phyloP scores from a whole-genome alignment of 179 eudicot species.

The Amaranthus tricolor region DNA sequence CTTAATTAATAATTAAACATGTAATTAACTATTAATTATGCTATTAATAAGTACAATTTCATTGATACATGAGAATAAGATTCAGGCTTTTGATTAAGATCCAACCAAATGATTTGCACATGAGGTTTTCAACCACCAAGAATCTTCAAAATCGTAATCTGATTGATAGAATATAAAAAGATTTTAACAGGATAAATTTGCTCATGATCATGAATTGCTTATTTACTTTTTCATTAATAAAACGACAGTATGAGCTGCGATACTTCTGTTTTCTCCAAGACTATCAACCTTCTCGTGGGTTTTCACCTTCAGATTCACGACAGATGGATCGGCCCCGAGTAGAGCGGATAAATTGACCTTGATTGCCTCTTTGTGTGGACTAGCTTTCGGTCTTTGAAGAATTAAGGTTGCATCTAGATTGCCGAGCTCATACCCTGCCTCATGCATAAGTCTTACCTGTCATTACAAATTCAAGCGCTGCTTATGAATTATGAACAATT shows the following conservation, averaged over 20 bases:
- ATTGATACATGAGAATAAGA: neutral
- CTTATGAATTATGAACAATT: neutral
- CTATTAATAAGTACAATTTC: neutral
- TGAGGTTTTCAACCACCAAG: neutral
- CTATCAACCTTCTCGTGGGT: constrained; percentile 98
- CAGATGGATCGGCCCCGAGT: constrained; percentile 83
- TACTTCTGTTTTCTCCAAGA: constrained; percentile 92
- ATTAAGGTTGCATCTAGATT: constrained; percentile 92
- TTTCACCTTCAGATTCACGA: constrained; percentile 88
- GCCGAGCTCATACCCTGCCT: constrained; percentile 94
- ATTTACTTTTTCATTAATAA: constrained; percentile 73
- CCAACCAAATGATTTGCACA: neutral
- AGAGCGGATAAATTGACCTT: constrained; percentile 65
- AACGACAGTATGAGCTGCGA: constrained; percentile 91
- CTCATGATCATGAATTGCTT: neutral
- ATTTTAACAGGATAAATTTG: neutral
- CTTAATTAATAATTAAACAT: too few relatives aligned
- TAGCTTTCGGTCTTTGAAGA: constrained; percentile 84
- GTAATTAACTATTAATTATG: neutral
- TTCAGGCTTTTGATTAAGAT: neutral
- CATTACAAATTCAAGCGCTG: neutral
- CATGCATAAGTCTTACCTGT: constrained; percentile 91
- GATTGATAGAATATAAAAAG: neutral
- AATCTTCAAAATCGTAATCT: neutral
- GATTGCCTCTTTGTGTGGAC: constrained; percentile 89